These are phyloP conservation scores for Trichophaea hybrida DNA, from an alignment of 2,329 filamentous ascomycete genomes.

Conservation along the genomic window DNA sequence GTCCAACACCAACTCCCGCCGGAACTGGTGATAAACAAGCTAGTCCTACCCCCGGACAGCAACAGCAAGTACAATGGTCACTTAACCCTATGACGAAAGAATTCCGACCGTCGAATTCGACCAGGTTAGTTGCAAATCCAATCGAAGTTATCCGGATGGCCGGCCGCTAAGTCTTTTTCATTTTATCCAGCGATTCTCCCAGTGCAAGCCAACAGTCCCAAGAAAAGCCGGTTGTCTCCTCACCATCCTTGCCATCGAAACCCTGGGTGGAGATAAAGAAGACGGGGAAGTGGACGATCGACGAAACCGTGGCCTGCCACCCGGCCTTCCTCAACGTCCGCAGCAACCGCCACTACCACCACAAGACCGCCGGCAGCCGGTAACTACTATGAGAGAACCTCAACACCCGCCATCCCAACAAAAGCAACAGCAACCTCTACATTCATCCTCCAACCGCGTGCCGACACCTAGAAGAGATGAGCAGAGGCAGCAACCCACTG, in stretches of 20 bases:
- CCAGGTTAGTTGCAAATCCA: constrained; percentile 7
- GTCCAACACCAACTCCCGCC: constrained; percentile 9
- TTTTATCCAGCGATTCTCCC: background rate
- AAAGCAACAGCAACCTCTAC: constrained; percentile 8
- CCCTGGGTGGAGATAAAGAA: constrained; percentile 24
- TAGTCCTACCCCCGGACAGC: background rate
- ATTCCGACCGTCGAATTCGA: background rate
- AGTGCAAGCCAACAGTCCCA: background rate
- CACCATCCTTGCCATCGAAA: constrained; percentile 20
- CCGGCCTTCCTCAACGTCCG: constrained; percentile 13
- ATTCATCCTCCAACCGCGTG: background rate
- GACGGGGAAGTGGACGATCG: constrained; percentile 27
- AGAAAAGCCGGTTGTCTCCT: background rate
- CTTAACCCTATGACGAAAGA: background rate
- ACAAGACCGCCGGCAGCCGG: constrained; percentile 11
- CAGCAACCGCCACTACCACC: constrained; percentile 5
- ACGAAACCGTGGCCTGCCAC: constrained; percentile 1
- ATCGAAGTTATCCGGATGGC: constrained; percentile 4
- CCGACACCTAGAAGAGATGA: constrained; percentile 8
- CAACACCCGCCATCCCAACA: constrained; percentile 7
- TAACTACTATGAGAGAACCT: constrained; percentile 8
- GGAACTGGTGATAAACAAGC: background rate
- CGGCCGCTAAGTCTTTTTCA: background rate
- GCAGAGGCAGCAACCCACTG: constrained; percentile 5
- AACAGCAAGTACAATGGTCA: background rate